These are phyloP conservation scores for Neurospora pannonica DNA, from an alignment of 495 filamentous ascomycete genomes.

Conservation along the genomic window DNA sequence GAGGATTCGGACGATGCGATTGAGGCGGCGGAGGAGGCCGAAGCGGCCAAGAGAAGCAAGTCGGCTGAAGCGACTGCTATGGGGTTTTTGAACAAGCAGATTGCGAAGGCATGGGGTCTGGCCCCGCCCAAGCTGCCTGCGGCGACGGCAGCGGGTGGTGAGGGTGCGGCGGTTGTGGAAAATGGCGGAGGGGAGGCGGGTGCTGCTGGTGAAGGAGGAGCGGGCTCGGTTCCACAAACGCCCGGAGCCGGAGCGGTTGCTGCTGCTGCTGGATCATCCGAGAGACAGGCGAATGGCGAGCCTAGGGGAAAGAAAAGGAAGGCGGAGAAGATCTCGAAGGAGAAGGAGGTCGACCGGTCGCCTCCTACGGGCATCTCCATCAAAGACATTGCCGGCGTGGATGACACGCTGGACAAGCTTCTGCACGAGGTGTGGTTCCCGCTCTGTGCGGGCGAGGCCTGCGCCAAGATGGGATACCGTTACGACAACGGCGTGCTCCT, in stretches of 20 bases:
- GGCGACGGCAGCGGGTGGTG: slow-evolving; percentile 11
- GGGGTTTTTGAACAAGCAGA: slow-evolving; percentile 24
- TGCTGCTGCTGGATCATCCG: slow-evolving; percentile 7
- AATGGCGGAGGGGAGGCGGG: background rate
- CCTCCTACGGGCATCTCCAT: slow-evolving; percentile 71
- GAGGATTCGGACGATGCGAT: slow-evolving; percentile 53
- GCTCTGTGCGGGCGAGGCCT: slow-evolving; percentile 50
- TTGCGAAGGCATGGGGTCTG: slow-evolving; percentile 53
- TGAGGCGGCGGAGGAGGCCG: slow-evolving; percentile 48
- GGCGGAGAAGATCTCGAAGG: slow-evolving; percentile 12
- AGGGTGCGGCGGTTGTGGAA: background rate
- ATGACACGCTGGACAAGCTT: slow-evolving; percentile 66
- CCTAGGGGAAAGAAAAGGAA: slow-evolving; percentile 58
- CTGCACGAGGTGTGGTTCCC: slow-evolving; percentile 77
- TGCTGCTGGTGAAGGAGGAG: background rate
- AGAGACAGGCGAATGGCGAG: slow-evolving; percentile 55
- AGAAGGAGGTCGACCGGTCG: slow-evolving; percentile 45
- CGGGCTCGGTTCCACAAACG: background rate
- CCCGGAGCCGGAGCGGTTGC: slow-evolving; percentile 1
- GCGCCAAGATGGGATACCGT: slow-evolving; percentile 50
- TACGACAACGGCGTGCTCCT: slow-evolving; percentile 83
- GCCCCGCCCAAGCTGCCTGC: slow-evolving; percentile 21
- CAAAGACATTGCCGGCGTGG: slow-evolving; percentile 76
- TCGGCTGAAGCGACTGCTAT: slow-evolving; percentile 16
- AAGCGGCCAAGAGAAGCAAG: slow-evolving; percentile 11